phyloP scores from a whole-genome alignment of 2,329 filamentous ascomycete genomes.

The Penicillium sp. region DNA sequence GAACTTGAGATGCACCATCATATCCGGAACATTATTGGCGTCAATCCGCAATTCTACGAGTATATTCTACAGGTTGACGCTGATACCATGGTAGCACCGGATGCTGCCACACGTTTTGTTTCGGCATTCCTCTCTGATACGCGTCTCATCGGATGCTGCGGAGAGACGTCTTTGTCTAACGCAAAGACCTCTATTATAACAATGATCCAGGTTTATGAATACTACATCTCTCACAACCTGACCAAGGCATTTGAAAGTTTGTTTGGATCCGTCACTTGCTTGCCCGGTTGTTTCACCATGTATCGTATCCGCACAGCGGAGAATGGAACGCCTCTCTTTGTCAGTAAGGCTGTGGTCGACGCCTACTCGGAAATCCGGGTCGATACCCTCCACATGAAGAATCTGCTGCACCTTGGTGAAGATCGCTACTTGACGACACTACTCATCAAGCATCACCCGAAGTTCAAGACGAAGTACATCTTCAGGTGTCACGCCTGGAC shows the following conservation, averaged over 20 bases:
- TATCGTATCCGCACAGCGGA: conserved; percentile 94
- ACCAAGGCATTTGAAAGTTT: conserved; percentile 96
- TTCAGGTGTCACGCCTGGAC: conserved; percentile 92
- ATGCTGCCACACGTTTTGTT: conserved; percentile 89
- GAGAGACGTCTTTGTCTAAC: conserved; percentile 90
- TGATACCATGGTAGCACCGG: conserved; percentile 87
- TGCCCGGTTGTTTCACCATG: conserved; percentile 99
- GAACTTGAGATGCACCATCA: conserved; percentile 99
- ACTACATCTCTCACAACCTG: conserved; percentile 97
- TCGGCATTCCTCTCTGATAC: conserved; percentile 88
- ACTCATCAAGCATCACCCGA: conserved; percentile 84
- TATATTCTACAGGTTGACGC: conserved; percentile 96
- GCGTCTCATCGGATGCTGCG: conserved; percentile 87
- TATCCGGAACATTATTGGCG: conserved; percentile 96
- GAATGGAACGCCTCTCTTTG: conserved; percentile 91
- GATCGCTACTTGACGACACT: conserved; percentile 96
- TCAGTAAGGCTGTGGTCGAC: conserved; percentile 87
- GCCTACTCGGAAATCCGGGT: conserved; percentile 89
- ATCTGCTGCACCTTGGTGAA: conserved; percentile 91
- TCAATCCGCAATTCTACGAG: conserved; percentile 98
- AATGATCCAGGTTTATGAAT: conserved; percentile 99
- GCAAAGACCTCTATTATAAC: conserved; percentile 90
- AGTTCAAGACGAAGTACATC: conserved; percentile 98
- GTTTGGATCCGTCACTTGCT: conserved; percentile 94
- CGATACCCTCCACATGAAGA: conserved; percentile 98